Base-by-base conservation (phyloP, 352 stramenopile species). In the Pythium biforme region DNA sequence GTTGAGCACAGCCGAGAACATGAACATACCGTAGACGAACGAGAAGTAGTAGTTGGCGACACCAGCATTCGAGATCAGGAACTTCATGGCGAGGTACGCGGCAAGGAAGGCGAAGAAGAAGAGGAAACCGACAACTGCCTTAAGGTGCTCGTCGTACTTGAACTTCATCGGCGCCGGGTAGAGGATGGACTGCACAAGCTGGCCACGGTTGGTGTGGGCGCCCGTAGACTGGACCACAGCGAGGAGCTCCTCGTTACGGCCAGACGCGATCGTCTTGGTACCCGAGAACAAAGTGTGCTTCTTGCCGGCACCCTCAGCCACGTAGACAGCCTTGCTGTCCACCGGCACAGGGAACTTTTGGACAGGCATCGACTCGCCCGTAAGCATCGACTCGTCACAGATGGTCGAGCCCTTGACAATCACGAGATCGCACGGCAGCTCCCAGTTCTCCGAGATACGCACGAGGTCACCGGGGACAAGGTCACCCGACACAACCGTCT, bases 71-170 rank as follows among this genome's bases (percentile, higher is more conserved):
- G 66, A 53, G 50, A 68, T 63, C 19, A 72, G 49, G 40, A 81
- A 72, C 39, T 62, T 56, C 69, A 78, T 65, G 45, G 66, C 47
- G 43, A 77, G 40, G 33, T 62, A 62, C 10, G 82, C 70, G 17
- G 70, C 41, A 23, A 90, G 45, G 49, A 82, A 72, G 12, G 67
- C 75, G 54, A 82, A 76, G 11, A 78, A 34, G 27, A 81, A 64
- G 6, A 92, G 66, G 64, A 86, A 77, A 23, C 53, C 45, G 23
- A 90, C 45, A 15, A 92, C 72, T 29, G 75, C 65, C 40, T 75
- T 70, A 11, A 92, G 69, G 59, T 92, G 77, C 20, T 76, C 64
- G 51, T 92, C 79, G 66, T 87, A 90, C 62, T 92, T 86, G 67
- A 92, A 90, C 45, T 79, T 64, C 62, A 88, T 79, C 19, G 70